Conservation (phyloP, 495 filamentous ascomycete species). For the Lasiosphaeris hirsuta region DNA sequence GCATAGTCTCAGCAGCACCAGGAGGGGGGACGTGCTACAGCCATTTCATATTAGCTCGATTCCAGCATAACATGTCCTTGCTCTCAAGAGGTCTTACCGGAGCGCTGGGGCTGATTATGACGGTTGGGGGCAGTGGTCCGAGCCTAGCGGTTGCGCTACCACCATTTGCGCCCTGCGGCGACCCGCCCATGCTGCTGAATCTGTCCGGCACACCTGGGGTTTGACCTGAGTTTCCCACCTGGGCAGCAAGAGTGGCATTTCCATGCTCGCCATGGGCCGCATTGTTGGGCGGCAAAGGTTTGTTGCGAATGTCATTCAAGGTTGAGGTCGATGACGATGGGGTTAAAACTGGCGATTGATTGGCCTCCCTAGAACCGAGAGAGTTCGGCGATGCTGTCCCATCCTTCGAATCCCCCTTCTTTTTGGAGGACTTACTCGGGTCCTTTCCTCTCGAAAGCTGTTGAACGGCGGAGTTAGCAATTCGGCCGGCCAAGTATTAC, state of each 20-base stretch:
- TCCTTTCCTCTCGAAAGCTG: constrained; percentile 96
- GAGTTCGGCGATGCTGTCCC: constrained; percentile 75
- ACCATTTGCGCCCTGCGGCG: constrained; percentile 50
- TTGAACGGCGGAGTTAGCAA: constrained; percentile 31
- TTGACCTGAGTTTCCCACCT: constrained; percentile 20
- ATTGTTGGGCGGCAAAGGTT: constrained; percentile 68
- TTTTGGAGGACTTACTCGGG: constrained; percentile 85
- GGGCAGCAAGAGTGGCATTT: constrained; percentile 40
- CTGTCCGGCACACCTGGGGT: constrained; percentile 40
- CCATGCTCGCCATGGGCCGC: constrained; percentile 49
- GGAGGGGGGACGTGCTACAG: constrained; percentile 86
- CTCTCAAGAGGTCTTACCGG: constrained; percentile 61
- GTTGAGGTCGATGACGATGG: constrained; percentile 85
- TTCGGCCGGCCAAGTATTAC: background rate
- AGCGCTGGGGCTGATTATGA: constrained; percentile 92
- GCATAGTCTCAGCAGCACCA: constrained; percentile 95
- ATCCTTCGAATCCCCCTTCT: constrained; percentile 82
- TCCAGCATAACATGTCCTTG: constrained; percentile 3
- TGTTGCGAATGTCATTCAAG: constrained; percentile 80
- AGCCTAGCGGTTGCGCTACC: constrained; percentile 67
- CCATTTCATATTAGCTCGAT: constrained; percentile 21
- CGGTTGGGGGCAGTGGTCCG: constrained; percentile 75
- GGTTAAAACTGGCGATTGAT: constrained; percentile 59
- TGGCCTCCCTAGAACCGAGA: constrained; percentile 47
- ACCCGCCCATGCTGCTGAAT: constrained; percentile 37